These are phyloP conservation scores for Fusarium sp. DNA, from an alignment of 2,329 filamentous ascomycete species.

Conservation along the genomic window DNA sequence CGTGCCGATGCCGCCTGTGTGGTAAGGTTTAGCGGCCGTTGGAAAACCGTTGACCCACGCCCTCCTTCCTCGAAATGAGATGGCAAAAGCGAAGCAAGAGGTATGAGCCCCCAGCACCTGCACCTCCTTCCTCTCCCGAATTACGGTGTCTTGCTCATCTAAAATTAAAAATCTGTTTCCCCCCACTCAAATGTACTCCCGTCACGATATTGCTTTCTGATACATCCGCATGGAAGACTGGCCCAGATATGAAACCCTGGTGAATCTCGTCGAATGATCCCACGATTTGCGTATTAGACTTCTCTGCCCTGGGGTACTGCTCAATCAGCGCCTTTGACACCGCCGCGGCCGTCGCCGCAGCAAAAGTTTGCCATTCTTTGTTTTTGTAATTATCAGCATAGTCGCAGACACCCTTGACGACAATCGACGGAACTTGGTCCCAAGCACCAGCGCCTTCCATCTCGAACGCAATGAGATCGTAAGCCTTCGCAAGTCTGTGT, in stretches of 20 bases:
- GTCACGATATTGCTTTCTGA: neutral
- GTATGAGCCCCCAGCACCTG: too few species aligned
- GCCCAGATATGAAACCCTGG: too few species aligned
- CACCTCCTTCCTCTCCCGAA: too few species aligned
- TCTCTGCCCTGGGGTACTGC: constrained; percentile 6
- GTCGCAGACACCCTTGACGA: constrained; percentile 57
- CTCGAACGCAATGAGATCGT: constrained; percentile 47
- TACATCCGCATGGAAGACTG: neutral
- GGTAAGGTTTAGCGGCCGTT: too few species aligned
- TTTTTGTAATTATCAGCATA: constrained; percentile 46
- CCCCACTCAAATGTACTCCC: neutral
- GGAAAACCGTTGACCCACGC: too few species aligned
- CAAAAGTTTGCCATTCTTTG: constrained; percentile 55
- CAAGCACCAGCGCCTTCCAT: constrained; percentile 53
- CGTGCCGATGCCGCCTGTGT: too few species aligned
- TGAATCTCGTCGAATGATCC: neutral
- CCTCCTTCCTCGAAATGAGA: too few species aligned
- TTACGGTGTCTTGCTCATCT: neutral
- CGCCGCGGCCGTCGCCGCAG: constrained; percentile 55
- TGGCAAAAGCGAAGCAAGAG: too few species aligned
- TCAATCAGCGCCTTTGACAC: constrained; percentile 57
- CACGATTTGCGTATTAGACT: neutral
- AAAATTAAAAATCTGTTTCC: neutral
- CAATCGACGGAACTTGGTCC: constrained; percentile 52
- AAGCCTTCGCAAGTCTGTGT: constrained; percentile 48